Evolutionary conservation across 164 flowering plant genomes (phyloP), one percentile per base, ranked within the genome.

Genomic region (grape (Vitis vinifera)): DNA sequence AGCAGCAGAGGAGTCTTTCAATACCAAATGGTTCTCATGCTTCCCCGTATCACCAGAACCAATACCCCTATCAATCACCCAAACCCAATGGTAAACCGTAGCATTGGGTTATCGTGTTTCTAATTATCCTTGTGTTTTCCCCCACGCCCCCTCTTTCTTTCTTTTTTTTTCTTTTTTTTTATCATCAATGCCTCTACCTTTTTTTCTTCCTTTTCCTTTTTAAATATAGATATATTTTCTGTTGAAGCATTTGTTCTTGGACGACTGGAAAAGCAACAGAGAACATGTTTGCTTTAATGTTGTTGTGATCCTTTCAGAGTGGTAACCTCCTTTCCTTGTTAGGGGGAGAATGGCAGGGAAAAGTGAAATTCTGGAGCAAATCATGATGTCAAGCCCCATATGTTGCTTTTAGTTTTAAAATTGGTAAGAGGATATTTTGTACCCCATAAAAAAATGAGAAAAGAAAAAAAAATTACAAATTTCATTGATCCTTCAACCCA

Each of bases 11-110:
- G 71, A 84, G 88, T 79, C 88, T 83, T 19, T 87, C 87, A 0
- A 80, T 80, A 30, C 75, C 87, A 15, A 87, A 87, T 67, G 88
- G 89, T 44, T 71, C 83, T 2, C 75, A 80, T 72, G 83, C 82
- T 47, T 89, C 93, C 62, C 93, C 93, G 1, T 83, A 82, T 70
- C 89, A 81, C 65, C 76, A 78, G 13, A 75, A 73, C 50, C 84
- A 74, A 4, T 72, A 48, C 23, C 76, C 79, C 19, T 76, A 66
- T 11, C 87, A 15, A 56, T 85, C 88, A 14, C 91, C 88, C 11
- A 83, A 79, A 75, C 88, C 87, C 51, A 82, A 75, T 66, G 82
- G 80, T 59, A 86, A 83, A 76, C 55, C 83, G 29, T 85, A 76
- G 71, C 14, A 49, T 55, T 73, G 75, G 70, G 49, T 68, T 16